A percentile compares a stretch with the other conserved stretches of the same genome.
Evolutionary conservation across 164 flowering plant species (phyloP).

Genomic region (Vitis riparia): DNA sequence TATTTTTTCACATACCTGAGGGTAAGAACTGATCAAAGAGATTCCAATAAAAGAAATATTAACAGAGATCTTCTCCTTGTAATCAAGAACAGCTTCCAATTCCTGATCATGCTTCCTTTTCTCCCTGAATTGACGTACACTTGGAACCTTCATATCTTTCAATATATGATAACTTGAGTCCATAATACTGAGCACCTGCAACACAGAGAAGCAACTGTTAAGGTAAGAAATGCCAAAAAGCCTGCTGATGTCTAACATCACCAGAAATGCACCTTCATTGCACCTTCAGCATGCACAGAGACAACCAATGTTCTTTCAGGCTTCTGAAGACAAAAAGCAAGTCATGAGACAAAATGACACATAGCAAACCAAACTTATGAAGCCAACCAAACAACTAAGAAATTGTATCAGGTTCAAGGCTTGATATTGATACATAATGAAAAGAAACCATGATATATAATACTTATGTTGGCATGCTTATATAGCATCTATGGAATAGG

Average conservation of each 20-base stretch:
- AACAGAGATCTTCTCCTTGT: conserved; percentile 60
- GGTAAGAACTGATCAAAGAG: conserved; percentile 69
- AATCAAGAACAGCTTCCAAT: conserved; percentile 34
- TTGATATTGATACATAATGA: neutral
- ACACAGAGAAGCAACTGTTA: conserved; percentile 10
- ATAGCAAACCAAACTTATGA: neutral
- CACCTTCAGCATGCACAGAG: conserved; percentile 86
- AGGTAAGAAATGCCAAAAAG: conserved; percentile 1
- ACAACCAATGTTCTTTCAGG: conserved; percentile 73
- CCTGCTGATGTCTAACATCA: neutral
- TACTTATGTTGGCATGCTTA: no score
- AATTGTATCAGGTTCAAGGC: no score
- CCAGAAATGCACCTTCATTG: conserved; percentile 65
- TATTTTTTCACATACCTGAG: conserved; percentile 51
- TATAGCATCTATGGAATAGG: neutral
- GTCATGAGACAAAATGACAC: neutral
- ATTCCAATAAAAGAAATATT: conserved; percentile 64
- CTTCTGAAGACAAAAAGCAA: conserved; percentile 58
- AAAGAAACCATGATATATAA: neutral
- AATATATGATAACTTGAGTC: conserved; percentile 70
- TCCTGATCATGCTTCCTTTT: conserved; percentile 36
- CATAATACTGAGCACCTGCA: conserved; percentile 83
- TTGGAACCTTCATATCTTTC: conserved; percentile 45
- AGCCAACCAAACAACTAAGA: neutral
- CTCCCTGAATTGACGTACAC: conserved; percentile 29